Conservation (phyloP, 371 early-diverging fungal species). For the Mortierella sp. region DNA sequence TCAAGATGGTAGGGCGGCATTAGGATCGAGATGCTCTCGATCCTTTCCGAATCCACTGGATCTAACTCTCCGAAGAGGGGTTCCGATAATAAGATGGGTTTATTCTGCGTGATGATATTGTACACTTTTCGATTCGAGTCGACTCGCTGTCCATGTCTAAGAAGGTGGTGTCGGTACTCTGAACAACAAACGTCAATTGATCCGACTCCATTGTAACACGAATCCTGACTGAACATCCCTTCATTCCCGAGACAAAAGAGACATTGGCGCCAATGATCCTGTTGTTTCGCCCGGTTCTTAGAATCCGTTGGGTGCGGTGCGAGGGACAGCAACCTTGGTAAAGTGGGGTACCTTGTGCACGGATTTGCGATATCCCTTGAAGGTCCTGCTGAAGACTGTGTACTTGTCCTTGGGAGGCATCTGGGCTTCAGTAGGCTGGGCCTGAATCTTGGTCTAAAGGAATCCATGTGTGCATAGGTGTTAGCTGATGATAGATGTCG, state of each 20-base stretch:
- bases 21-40: too few relatives aligned
- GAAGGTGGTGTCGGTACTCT: conserved; percentile 29
- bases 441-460: conserved; percentile 71
- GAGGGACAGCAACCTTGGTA: conserved; percentile 86
- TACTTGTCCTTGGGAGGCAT: conserved; percentile 94
- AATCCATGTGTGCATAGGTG: neutral
- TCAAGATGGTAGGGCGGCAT: too few relatives aligned
- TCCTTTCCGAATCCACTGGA: too few relatives aligned
- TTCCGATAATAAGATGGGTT: too few relatives aligned
- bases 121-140: neutral
- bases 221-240: neutral
- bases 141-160: too few relatives aligned
- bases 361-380: conserved; percentile 89
- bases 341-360: conserved; percentile 96
- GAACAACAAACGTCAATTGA: conserved; percentile 28
- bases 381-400: conserved; percentile 88
- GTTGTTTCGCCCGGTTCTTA: conserved; percentile 35
- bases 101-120: neutral
- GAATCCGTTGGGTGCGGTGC: conserved; percentile 85
- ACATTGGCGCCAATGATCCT: neutral
- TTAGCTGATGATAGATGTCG: neutral
- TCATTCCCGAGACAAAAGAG: neutral
- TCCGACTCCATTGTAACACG: neutral
- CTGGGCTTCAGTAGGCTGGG: conserved; percentile 84
- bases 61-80: too few relatives aligned